phyloP scores from a whole-genome alignment of 768 basidiomycete species.

The Phlebiopsis flavidoalba region DNA sequence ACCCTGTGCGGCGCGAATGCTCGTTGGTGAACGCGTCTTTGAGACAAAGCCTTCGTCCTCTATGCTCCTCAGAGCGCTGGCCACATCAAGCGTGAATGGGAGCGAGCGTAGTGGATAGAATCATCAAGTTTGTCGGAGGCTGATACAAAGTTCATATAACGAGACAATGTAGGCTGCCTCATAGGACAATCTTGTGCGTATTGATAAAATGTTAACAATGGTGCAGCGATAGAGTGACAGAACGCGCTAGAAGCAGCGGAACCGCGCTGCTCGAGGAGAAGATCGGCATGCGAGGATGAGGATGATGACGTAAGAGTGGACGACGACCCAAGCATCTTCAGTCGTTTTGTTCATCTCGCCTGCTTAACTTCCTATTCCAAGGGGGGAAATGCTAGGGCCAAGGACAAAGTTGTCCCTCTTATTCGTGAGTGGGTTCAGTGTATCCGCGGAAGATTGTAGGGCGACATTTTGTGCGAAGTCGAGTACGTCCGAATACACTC shows the following conservation, averaged over 20 bases:
- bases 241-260: not conserved
- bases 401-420: constrained; percentile 84
- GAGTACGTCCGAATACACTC: constrained; percentile 55
- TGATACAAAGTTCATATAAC: constrained; percentile 73
- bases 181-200: not conserved
- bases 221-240: not conserved
- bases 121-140: constrained; percentile 76
- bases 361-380: constrained; percentile 54
- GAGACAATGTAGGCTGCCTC: constrained; percentile 57
- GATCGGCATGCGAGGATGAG: constrained; percentile 29
- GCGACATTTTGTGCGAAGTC: constrained; percentile 74
- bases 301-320: constrained; percentile 41
- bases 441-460: constrained; percentile 78
- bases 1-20: constrained; percentile 42
- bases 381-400: constrained; percentile 82
- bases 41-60: constrained; percentile 57
- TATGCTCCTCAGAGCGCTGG: constrained; percentile 55
- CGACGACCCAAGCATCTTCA: constrained; percentile 44
- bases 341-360: constrained; percentile 42
- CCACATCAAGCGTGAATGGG: constrained; percentile 87
- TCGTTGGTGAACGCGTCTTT: constrained; percentile 76
- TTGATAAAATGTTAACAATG: not conserved
- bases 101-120: constrained; percentile 62
- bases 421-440: constrained; percentile 71
- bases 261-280: constrained; percentile 25